Percentiles rank a stretch among this genome's conserved stretches.
Conservation (phyloP, 2,329 filamentous ascomycete genomes). For the Cercospora brassicicola region DNA sequence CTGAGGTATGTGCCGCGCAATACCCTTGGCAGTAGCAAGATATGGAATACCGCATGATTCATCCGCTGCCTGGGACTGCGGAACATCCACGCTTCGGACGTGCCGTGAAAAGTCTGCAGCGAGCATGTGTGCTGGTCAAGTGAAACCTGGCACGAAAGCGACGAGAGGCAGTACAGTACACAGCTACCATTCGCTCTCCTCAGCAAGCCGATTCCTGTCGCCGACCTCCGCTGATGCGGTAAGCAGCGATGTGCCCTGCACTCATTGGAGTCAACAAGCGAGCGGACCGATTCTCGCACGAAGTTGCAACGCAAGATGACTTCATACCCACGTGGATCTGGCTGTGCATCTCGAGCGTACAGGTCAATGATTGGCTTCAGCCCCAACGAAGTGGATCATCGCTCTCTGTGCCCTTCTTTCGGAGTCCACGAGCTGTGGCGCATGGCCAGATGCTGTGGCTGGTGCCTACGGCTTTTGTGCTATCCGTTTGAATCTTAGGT, state of each 20-base stretch:
- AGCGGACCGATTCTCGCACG: slow-evolving; percentile 5
- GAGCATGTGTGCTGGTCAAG: neutral
- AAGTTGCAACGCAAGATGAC: neutral
- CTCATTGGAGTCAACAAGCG: neutral
- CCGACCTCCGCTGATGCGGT: neutral
- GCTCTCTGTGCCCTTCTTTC: neutral
- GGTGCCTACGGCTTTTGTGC: neutral
- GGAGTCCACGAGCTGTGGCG: slow-evolving; percentile 3
- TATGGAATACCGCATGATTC: neutral
- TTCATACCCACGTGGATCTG: slow-evolving; percentile 6
- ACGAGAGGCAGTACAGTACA: neutral
- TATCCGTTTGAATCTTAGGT: neutral
- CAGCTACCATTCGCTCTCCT: neutral
- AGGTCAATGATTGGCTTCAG: neutral
- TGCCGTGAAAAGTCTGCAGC: neutral
- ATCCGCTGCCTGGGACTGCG: neutral
- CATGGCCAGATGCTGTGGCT: neutral
- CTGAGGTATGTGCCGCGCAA: neutral
- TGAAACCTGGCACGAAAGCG: neutral
- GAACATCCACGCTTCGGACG: neutral
- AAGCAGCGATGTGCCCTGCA: slow-evolving; percentile 2
- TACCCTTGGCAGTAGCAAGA: neutral
- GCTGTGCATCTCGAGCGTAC: neutral
- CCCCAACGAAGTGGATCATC: neutral
- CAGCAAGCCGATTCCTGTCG: neutral